These are phyloP conservation scores for Helotiales sp. DNA, from an alignment of 2,329 filamentous ascomycete species.

Conservation along the genomic window DNA sequence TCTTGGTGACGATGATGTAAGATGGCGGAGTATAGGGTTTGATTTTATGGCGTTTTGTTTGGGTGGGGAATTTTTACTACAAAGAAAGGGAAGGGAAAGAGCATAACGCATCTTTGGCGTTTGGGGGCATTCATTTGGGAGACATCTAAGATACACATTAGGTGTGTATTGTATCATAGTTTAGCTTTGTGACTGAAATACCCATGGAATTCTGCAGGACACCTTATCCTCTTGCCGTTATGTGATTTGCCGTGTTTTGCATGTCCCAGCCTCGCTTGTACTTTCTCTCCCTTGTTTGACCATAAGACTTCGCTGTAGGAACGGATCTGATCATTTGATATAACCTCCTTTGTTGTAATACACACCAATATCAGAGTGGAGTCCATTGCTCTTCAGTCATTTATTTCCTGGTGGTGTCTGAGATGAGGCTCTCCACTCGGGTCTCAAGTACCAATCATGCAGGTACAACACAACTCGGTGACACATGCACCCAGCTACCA, in stretches of 20 bases:
- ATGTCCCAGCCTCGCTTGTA: no score
- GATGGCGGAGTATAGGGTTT: not conserved
- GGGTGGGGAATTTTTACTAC: not conserved
- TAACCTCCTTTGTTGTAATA: no score
- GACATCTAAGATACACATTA: not conserved
- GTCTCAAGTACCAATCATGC: no score
- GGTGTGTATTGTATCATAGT: not conserved
- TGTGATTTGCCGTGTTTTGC: no score
- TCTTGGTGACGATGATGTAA: not conserved
- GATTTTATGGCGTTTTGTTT: not conserved
- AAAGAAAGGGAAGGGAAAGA: not conserved
- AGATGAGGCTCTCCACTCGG: no score
- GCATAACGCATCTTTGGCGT: constrained; percentile 2
- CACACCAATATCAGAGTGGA: no score
- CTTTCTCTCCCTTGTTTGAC: no score
- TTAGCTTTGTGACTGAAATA: not conserved
- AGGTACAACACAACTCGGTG: no score
- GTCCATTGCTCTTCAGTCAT: no score
- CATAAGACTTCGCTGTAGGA: no score
- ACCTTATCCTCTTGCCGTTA: not conserved
- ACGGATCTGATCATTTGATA: no score
- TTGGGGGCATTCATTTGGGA: not conserved
- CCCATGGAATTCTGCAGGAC: not conserved
- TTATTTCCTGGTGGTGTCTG: no score
- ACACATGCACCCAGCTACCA: not conserved